Evolutionary conservation across 2,329 filamentous ascomycete genomes (phyloP), one percentile per base, ranked within the genome.

Genomic region (Didymella sp.): DNA sequence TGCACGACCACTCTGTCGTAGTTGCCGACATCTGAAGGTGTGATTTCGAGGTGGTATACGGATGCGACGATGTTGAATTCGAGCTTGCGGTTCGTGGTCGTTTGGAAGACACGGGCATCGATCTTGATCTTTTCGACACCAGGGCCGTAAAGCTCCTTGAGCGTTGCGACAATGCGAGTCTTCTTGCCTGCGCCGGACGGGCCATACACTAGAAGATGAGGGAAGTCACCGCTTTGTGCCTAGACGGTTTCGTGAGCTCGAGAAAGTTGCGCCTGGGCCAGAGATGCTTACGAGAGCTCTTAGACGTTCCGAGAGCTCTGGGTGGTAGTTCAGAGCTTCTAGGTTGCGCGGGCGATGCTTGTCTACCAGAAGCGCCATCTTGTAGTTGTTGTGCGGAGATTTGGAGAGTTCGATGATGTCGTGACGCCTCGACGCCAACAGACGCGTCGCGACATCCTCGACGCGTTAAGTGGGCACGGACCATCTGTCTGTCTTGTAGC

Each of bases 41-140:
- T 99, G 73, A 99, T 99, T 77, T 99, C 95, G 68, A 99, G 88
- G 77, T 99, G 95, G 79, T 99, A 99, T 62, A 97, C 88, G 0
- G 94, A 98, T 41, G 93, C 88, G 51, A 99, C 95, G 63, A 99
- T 96, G 80, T 97, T 99, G 85, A 99, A 99, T 79, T 99, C 95
- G 69, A 99, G 89, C 79, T 99, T 99, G 74, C 95, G 92, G 77
- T 96, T 98, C 73, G 89, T 90, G 21, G 87, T 93, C 1, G 95
- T 98, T 78, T 96, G 93, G 81, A 99, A 99, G 57, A 97, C 90
- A 63, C 95, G 90, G 12, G 92, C 91, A 74, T 99, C 95, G 78
- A 99, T 98, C 81, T 98, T 98, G 84, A 99, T 99, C 84, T 97
- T 98, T 74, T 99, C 96, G n/a, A 96, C 95, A 40, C 95, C 94